phyloP scores from a whole-genome alignment of 208 protist genomes.

The Crithidia brevicula region DNA sequence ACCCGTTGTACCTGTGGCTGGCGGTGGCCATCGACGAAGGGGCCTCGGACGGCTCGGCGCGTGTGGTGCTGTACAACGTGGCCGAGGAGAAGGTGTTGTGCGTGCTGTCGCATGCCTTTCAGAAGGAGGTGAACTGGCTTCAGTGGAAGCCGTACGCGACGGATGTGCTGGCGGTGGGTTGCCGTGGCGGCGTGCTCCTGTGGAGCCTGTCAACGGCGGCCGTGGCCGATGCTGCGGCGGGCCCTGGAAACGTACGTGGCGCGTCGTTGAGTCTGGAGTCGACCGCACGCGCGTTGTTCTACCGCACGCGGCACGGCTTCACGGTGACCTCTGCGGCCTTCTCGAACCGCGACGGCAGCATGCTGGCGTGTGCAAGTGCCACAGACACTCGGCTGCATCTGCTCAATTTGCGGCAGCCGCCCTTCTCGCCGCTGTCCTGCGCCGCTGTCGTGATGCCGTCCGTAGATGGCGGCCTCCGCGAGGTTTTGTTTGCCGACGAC shows the following conservation, averaged over 20 bases:
- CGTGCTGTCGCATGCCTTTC: constrained; percentile 80
- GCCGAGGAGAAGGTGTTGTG: constrained; percentile 31
- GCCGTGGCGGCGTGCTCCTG: constrained; percentile 71
- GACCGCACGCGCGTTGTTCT: constrained; percentile 67
- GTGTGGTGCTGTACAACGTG: constrained; percentile 75
- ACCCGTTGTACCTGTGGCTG: constrained; percentile 57
- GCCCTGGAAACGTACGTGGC: background rate
- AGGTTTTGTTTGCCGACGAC: constrained; percentile 66
- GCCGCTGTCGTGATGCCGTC: constrained; percentile 34
- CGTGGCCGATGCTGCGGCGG: constrained; percentile 5
- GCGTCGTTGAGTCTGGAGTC: background rate
- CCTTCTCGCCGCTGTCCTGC: constrained; percentile 20
- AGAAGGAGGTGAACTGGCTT: constrained; percentile 53
- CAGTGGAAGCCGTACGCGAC: constrained; percentile 74
- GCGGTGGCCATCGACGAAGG: constrained; percentile 76
- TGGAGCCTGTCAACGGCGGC: constrained; percentile 44
- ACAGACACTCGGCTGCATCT: constrained; percentile 55
- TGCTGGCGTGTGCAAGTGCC: constrained; percentile 63
- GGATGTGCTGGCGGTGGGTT: constrained; percentile 80
- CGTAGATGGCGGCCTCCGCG: constrained; percentile 61
- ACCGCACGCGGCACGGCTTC: constrained; percentile 42
- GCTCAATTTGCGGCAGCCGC: constrained; percentile 54
- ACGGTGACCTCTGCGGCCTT: constrained; percentile 56
- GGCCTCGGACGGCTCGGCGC: constrained; percentile 27
- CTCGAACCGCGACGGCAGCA: constrained; percentile 53